Base-by-base conservation (phyloP, 768 basidiomycete species). In the Tulasnella sp. region DNA sequence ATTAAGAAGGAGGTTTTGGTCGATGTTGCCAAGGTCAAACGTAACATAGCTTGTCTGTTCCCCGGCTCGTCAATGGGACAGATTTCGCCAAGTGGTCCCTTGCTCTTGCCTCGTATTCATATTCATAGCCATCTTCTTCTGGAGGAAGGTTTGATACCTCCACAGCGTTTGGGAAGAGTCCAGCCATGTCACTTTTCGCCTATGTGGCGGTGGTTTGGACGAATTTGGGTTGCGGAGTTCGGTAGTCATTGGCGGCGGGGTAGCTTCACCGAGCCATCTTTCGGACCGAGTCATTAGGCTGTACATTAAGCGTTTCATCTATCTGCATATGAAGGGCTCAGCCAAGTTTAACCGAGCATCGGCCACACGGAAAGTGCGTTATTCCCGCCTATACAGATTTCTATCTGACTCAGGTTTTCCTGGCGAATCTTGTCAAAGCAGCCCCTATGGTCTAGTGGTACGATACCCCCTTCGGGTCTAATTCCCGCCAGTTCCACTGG, bases 1-100 rank as follows among this genome's bases (percentile, higher is more conserved):
- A 81, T 89, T 93, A 1, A 92, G 91, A 7, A 95, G 86, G 37
- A 94, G 87, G 0, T 91, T 90, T 3, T 92, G 92, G 81, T 94
- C 92, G 44, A 91, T 87, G 39, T 83, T 80, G 61, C 91, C 92
- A 0, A 95, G 85, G 82, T 94, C 93, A 26, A 95, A 86, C 0
- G 92, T 93, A 16, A 93, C 88, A 81, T 93, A 93, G 10, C 85
- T 57, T 18, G 75, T 55, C 79, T 80, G 23, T 5, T 15, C 35
- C 20, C 23, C 40, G n/a, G 5, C 29, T 72, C 10, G 77, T 42
- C n/a, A 44, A 26, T 37, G 37, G 4, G 37, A 35, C 10, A 20
- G 4, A 2, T 23, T 16, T 35, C 18, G 32, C 26, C 26, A 11
- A 39, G 74, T 39, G 48, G n/a, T 13, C 6, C 46, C 70, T 20